A percentile compares a stretch with the other conserved stretches of the same genome.
Conservation (phyloP, 768 basidiomycete genomes). For the Kwoniella pini region DNA sequence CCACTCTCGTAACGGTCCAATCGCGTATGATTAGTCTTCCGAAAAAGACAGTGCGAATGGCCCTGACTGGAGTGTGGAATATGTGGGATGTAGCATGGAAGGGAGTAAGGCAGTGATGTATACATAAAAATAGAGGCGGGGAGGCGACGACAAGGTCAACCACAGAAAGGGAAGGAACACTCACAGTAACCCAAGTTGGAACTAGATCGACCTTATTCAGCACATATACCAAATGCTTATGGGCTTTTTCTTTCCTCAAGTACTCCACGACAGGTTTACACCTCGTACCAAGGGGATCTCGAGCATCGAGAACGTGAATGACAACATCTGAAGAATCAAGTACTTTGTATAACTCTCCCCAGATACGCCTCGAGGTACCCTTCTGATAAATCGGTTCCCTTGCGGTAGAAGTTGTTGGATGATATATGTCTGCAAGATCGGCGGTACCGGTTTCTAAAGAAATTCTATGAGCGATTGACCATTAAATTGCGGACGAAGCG, state of each 20-base stretch:
- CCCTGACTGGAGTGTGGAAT: conserved; percentile 60
- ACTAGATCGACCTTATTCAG: conserved; percentile 99
- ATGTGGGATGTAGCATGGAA: conserved; percentile 8
- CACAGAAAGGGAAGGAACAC: conserved; percentile 50
- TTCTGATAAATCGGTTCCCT: conserved; percentile 93
- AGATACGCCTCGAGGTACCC: conserved; percentile 92
- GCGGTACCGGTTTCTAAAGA: conserved; percentile 14
- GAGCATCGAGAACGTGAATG: conserved; percentile 90
- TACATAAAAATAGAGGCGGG: background rate
- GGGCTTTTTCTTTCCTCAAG: conserved; percentile 90
- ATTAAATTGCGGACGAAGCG: conserved; percentile 56
- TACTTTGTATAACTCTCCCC: conserved; percentile 98
- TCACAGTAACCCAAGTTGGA: conserved; percentile 96
- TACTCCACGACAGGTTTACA: conserved; percentile 93
- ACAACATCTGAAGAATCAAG: conserved; percentile 98
- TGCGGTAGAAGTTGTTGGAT: conserved; percentile 48
- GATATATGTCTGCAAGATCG: conserved; percentile 37
- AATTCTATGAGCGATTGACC: background rate
- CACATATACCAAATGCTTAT: conserved; percentile 94
- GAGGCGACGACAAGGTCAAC: background rate
- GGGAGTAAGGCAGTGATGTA: conserved; percentile 11
- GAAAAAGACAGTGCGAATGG: conserved; percentile 34
- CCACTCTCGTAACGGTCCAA: conserved; percentile 61
- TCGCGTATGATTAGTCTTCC: conserved; percentile 32
- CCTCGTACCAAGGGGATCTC: conserved; percentile 91